Evolutionary conservation across 1,284 basidiomycete genomes (phyloP).

Genomic region (Gymnopus androsaceus): DNA sequence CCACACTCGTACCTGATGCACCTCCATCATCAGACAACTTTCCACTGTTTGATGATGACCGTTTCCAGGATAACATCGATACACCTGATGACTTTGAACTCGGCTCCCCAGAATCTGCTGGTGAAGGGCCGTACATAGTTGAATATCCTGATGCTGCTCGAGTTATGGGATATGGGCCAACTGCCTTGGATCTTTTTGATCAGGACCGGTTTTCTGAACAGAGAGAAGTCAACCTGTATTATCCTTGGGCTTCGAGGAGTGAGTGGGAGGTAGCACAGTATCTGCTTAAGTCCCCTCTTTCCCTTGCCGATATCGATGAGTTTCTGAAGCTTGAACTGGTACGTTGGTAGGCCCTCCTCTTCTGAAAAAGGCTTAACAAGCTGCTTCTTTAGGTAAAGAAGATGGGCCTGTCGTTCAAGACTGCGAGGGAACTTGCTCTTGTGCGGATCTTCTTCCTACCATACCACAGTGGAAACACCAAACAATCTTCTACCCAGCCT

Average conservation of each 20-base stretch:
- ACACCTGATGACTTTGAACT: too few relatives aligned
- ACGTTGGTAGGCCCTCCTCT: conserved; percentile 10
- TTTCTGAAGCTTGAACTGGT: conserved; percentile 27
- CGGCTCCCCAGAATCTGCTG: too few relatives aligned
- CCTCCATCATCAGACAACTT: too few relatives aligned
- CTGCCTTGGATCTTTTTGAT: conserved; percentile 25
- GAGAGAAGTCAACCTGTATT: conserved; percentile 25
- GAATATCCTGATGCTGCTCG: too few relatives aligned
- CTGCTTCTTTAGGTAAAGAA: conserved; percentile 15
- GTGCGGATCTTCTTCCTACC: conserved; percentile 27
- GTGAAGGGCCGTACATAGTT: too few relatives aligned
- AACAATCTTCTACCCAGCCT: conserved; percentile 1
- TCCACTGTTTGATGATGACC: too few relatives aligned
- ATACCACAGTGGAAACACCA: conserved; percentile 28
- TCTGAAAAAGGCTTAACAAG: background rate
- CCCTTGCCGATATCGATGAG: conserved; percentile 27
- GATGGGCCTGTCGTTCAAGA: conserved; percentile 25
- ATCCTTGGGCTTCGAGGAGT: conserved; percentile 29
- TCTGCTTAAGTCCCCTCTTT: conserved; percentile 26
- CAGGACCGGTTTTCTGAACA: conserved; percentile 22
- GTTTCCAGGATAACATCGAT: too few relatives aligned
- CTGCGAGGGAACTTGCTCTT: conserved; percentile 29
- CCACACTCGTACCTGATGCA: too few relatives aligned
- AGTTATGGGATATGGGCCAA: too few relatives aligned
- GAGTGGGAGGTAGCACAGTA: conserved; percentile 34